phyloP scores from a whole-genome alignment of 768 basidiomycete species.

The Dendrothele bispora region DNA sequence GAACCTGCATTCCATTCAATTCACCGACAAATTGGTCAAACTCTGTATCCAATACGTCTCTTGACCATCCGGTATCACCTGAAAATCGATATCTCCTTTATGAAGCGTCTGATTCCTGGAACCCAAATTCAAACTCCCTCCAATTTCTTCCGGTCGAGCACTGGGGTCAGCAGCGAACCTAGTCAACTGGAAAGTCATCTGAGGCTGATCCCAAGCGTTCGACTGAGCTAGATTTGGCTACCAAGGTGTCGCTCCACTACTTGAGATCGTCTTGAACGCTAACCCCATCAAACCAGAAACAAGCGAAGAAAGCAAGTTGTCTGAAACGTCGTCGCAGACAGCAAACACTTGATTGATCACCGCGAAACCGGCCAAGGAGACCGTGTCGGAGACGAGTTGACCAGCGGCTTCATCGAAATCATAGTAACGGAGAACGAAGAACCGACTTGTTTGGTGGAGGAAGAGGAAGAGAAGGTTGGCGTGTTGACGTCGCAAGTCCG shows the following conservation, averaged over 20 bases:
- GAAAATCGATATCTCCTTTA: too few relatives aligned
- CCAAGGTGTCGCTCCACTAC: slow-evolving; percentile 72
- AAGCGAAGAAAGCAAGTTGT: slow-evolving; percentile 61
- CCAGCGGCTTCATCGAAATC: slow-evolving; percentile 82
- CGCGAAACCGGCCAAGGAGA: slow-evolving; percentile 88
- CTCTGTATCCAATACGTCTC: too few relatives aligned
- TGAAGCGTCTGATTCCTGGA: too few relatives aligned
- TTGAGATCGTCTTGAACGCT: slow-evolving; percentile 72
- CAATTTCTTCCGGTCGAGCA: too few relatives aligned
- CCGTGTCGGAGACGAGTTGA: slow-evolving; percentile 64
- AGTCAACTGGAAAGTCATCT: slow-evolving; percentile 86
- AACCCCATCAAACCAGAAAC: slow-evolving; percentile 90
- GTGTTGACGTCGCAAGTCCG: slow-evolving; percentile 44
- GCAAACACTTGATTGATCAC: slow-evolving; percentile 81
- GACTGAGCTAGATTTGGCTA: slow-evolving; percentile 75
- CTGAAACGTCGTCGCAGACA: slow-evolving; percentile 50
- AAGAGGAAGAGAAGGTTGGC: slow-evolving; percentile 50
- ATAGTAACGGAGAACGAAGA: slow-evolving; percentile 73
- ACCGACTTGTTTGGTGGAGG: slow-evolving; percentile 56
- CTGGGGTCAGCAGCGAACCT: too few relatives aligned
- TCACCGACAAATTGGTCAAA: too few relatives aligned
- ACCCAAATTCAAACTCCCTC: too few relatives aligned
- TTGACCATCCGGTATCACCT: too few relatives aligned
- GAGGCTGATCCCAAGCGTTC: slow-evolving; percentile 61
- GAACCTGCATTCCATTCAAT: too few relatives aligned